These are phyloP conservation scores for Aschersonia sp. DNA, from an alignment of 2,329 filamentous ascomycete species.

Conservation along the genomic window DNA sequence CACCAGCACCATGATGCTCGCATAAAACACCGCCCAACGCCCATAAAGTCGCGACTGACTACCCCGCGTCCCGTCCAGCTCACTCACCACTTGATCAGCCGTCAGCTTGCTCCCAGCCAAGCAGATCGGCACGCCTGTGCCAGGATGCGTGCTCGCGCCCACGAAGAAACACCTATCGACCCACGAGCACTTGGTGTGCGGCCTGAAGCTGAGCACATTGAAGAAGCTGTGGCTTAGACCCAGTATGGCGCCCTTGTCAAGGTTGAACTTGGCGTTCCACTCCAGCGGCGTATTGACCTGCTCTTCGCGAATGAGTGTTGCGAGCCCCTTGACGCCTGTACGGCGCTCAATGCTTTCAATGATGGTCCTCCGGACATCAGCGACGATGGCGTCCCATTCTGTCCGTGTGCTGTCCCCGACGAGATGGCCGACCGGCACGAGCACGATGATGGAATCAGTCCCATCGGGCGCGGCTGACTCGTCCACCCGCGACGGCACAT, in stretches of 20 bases:
- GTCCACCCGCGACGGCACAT: slow-evolving; percentile 59
- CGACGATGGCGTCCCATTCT: background rate
- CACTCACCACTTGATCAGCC: slow-evolving; percentile 24
- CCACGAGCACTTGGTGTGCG: slow-evolving; percentile 36
- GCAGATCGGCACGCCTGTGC: slow-evolving; percentile 62
- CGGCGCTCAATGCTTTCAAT: slow-evolving; percentile 44
- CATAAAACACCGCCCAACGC: background rate
- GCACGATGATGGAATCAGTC: slow-evolving; percentile 51
- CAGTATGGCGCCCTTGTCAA: slow-evolving; percentile 61
- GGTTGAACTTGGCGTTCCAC: slow-evolving; percentile 57
- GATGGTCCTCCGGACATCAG: slow-evolving; percentile 24
- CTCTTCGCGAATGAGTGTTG: slow-evolving; percentile 40
- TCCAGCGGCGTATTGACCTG: slow-evolving; percentile 48
- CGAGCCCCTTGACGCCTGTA: slow-evolving; percentile 38
- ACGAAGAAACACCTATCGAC: slow-evolving; percentile 52
- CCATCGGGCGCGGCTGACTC: slow-evolving; percentile 49
- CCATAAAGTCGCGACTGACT: background rate
- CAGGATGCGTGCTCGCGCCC: slow-evolving; percentile 61
- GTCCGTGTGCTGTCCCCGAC: background rate
- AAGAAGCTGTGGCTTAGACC: slow-evolving; percentile 61
- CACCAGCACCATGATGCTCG: background rate
- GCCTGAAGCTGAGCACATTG: slow-evolving; percentile 55
- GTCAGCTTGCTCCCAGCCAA: slow-evolving; percentile 53
- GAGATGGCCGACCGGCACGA: slow-evolving; percentile 61
- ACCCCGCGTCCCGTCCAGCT: background rate